Evolutionary conservation across 2,329 filamentous ascomycete genomes (phyloP), one percentile per base, ranked within the genome.

Genomic region (Monosporascus sp.): DNA sequence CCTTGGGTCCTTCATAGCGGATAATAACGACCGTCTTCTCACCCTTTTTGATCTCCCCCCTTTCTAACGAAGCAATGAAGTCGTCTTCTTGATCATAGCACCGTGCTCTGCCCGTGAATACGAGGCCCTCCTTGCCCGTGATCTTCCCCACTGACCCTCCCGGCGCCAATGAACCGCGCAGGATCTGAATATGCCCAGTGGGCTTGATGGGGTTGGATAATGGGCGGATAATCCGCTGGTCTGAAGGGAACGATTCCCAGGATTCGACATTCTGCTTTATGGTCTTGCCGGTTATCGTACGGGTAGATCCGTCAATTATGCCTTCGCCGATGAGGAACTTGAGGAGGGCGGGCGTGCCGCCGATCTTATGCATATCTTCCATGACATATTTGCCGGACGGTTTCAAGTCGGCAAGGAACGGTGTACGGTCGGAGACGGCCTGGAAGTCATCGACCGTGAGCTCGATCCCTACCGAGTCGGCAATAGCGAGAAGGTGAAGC

Each of bases 1-100:
- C 92, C 75, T 93, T 95, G 56, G 92, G 92, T 0, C 92, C 92
- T 69, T 96, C 92, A 70, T 96, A 96, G 50, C 92, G 88, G 64
- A 97, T 93, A 52, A 96, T 85, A 50, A 96, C 83, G 31, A 96
- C 92, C 1, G 93, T 86, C 73, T 96, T 94, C 72, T 96, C 89
- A 59, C 86, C 87, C 69, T 88, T 86, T 61, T 91, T 90, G 64
- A 96, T 90, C 61, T 86, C 79, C 52, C 90, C 90, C 45, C 80
- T 77, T 72, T 88, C 87, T 16, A 97, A 79, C 0, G 91, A 90
- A 27, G 80, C 75, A 67, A 95, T 89, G 62, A 96, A 87, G 65
- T 87, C 82, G 62, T 86, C 80, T 73, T 97, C 92, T 60, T 91
- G 89, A 72, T 96, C 81, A 70, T 91, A 96, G 59, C 91, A 89